Base-by-base conservation (phyloP, 257 asterid species). In the Scutellaria galericulata region DNA sequence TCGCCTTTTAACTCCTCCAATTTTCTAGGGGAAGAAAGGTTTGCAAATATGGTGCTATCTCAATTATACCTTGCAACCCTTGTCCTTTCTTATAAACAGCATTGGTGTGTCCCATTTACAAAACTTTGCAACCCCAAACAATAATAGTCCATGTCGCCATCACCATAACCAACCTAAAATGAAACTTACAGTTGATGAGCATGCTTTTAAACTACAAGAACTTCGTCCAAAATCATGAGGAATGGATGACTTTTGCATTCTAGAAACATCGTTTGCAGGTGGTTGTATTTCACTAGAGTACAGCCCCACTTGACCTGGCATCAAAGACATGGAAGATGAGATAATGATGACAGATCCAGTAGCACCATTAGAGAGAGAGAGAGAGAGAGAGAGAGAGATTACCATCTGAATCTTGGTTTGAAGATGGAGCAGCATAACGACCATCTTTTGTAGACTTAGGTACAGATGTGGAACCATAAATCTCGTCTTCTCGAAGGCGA, bases 111-210 rank as follows among this genome's bases (percentile, higher is more conserved):
- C 64, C 56, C 52, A 31, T 47, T 50, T 54, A 41, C 57, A 31
- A 7, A 62, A 50, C 45, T 47, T 47, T 62, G 47, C 55, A 31
- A 37, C 64, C 69, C 54, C 72, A 55, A 71, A 70, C 44, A 68
- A 60, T 61, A 24, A 66, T 27, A 50, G 7, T 65, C 59, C 51
- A 73, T 27, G 13, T 12, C 45, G 53, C 66, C 15, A 73, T 60
- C 52, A 70, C 27, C 12, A 57, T 56, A 57, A 45, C 64, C 66
- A 42, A 66, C 62, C 58, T 35, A 14, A 61, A 75, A 18, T 51
- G 39, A 54, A 74, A 84, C 96, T 84, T 86, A 93, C 98, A 60
- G 70, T 64, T 9, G 86, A 81, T 68, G 91, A 86, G 83, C 96
- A 84, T 57, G 87, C 82, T 77, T 63, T 79, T 77, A 86, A 50